Evolutionary conservation across 768 basidiomycete genomes (phyloP).

Genomic region (Hortiboletus flavorubellus): DNA sequence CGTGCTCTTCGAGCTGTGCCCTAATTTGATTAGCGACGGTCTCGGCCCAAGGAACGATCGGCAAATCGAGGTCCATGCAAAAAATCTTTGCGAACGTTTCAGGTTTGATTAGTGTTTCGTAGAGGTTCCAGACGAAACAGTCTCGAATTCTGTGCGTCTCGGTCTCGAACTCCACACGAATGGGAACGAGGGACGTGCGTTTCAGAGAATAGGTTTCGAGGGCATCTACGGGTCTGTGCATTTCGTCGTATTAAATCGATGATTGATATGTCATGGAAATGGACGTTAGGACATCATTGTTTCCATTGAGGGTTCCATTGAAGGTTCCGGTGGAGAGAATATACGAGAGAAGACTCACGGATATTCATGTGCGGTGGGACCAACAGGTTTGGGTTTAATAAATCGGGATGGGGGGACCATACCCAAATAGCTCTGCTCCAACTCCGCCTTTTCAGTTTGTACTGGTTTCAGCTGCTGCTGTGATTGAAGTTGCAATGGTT

Average conservation of each 20-base stretch:
- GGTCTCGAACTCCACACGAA: constrained; percentile 93
- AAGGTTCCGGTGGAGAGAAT: constrained; percentile 3
- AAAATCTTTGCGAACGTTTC: constrained; percentile 83
- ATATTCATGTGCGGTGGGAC: constrained; percentile 66
- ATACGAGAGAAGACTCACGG: constrained; percentile 51
- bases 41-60: constrained; percentile 61
- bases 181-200: constrained; percentile 69
- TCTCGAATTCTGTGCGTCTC: constrained; percentile 90
- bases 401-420: constrained; percentile 77
- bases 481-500: constrained; percentile 13
- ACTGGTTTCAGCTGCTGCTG: constrained; percentile 18
- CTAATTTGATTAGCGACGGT: constrained; percentile 84
- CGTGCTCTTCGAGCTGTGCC: constrained; percentile 88
- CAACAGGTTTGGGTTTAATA: constrained; percentile 57
- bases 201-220: constrained; percentile 60
- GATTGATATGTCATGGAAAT: constrained; percentile 16
- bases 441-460: constrained; percentile 49
- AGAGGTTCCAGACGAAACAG: constrained; percentile 93
- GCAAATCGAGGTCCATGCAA: constrained; percentile 84
- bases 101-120: constrained; percentile 83
- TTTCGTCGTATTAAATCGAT: constrained; percentile 17
- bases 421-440: constrained; percentile 90
- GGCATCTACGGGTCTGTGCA: constrained; percentile 56
- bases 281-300: constrained; percentile 8
- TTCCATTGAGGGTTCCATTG: neutral